phyloP scores from a whole-genome alignment of 768 basidiomycete species.

The Boletales sp. region DNA sequence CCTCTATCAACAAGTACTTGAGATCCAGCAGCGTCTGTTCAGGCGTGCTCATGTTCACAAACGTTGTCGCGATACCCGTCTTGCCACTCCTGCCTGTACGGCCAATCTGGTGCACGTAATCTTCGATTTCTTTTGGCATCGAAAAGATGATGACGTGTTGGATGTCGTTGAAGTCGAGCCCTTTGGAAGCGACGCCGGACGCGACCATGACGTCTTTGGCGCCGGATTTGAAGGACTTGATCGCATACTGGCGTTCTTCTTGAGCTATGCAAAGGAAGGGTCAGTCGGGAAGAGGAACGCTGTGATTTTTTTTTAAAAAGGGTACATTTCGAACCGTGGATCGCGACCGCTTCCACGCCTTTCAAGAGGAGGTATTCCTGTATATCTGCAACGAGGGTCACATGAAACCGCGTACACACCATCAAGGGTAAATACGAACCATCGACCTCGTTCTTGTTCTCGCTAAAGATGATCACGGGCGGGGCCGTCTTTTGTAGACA shows the following conservation, averaged over 20 bases:
- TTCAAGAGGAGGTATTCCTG: conserved; percentile 96
- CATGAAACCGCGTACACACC: neutral
- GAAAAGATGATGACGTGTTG: conserved; percentile 99
- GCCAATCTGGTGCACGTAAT: conserved; percentile 99
- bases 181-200: conserved; percentile 95
- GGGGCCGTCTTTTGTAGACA: conserved; percentile 98
- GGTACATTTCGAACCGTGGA: conserved; percentile 95
- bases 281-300: neutral
- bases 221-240: conserved; percentile 96
- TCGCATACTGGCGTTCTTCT: conserved; percentile 98
- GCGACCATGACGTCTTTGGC: conserved; percentile 99
- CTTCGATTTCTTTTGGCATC: conserved; percentile 99
- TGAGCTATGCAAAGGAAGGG: conserved; percentile 55
- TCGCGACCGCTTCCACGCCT: conserved; percentile 97
- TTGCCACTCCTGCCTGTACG: conserved; percentile 97
- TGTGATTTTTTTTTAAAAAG: neutral
- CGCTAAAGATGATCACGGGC: conserved; percentile 95
- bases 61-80: conserved; percentile 98
- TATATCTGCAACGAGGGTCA: conserved; percentile 61
- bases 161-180: conserved; percentile 97
- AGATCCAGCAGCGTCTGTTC: conserved; percentile 96
- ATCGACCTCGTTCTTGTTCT: conserved; percentile 99
- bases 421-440: conserved; percentile 45
- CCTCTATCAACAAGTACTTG: conserved; percentile 95
- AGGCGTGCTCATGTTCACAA: conserved; percentile 96